A percentile compares a stretch with the other conserved stretches of the same genome.
These are phyloP conservation scores for Pseudogymnoascus sp. DNA, from an alignment of 2,329 filamentous ascomycete species.

Conservation along the genomic window DNA sequence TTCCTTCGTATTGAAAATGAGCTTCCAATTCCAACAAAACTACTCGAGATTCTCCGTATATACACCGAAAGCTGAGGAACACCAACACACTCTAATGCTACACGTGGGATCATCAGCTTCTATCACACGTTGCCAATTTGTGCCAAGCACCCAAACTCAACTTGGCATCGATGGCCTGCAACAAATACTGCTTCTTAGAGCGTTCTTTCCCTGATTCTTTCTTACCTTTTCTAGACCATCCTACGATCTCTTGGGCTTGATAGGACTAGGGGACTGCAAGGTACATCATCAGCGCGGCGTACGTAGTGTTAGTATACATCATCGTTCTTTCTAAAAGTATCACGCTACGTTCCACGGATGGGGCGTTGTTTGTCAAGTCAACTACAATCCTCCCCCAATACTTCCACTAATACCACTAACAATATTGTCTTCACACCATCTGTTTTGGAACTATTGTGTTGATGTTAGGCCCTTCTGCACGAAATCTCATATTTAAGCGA, in stretches of 20 bases:
- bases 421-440: background rate
- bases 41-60: background rate
- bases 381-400: background rate
- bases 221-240: background rate
- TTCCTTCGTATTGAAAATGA: background rate
- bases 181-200: background rate
- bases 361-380: background rate
- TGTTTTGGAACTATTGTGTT: background rate
- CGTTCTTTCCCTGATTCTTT: background rate
- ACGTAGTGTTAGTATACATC: background rate
- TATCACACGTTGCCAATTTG: background rate
- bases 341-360: background rate
- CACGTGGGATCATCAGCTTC: background rate
- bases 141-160: background rate
- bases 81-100: background rate
- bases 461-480: background rate
- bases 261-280: background rate
- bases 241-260: background rate
- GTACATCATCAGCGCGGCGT: background rate
- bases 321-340: background rate
- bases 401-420: background rate
- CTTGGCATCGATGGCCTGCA: background rate
- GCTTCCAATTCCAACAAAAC: background rate
- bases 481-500: background rate
- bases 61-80: background rate